Conservation (phyloP, 2,329 filamentous ascomycete species). For the Colletotrichum cordylinicola region DNA sequence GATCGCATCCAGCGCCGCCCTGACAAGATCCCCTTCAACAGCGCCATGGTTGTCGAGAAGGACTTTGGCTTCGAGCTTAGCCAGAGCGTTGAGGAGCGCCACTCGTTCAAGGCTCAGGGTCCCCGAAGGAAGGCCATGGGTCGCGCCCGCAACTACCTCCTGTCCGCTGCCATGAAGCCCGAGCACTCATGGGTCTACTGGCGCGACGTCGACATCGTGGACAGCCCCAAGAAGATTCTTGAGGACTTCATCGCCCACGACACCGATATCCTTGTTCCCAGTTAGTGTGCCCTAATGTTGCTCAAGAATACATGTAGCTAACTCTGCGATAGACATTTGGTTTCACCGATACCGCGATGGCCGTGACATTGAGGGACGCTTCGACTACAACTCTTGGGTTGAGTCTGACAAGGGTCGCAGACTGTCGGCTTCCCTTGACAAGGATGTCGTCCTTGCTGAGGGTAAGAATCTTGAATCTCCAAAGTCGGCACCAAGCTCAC, state of each 20-base stretch:
- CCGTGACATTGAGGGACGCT: conserved; percentile 91
- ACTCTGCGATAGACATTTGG: conserved; percentile 77
- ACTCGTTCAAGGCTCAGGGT: conserved; percentile 86
- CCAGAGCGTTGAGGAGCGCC: conserved; percentile 82
- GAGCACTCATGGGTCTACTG: conserved; percentile 99
- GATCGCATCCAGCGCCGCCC: conserved; percentile 84
- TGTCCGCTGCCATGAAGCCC: conserved; percentile 82
- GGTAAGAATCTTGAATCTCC: conserved; percentile 53
- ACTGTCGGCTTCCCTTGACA: conserved; percentile 74
- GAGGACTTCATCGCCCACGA: conserved; percentile 97
- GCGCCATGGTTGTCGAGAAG: conserved; percentile 86
- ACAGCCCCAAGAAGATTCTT: conserved; percentile 85
- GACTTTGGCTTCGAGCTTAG: conserved; percentile 81
- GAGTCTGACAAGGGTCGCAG: conserved; percentile 86
- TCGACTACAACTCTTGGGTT: conserved; percentile 99
- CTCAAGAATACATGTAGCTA: conserved; percentile 8
- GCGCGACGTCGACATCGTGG: conserved; percentile 95
- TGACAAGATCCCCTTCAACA: conserved; percentile 84
- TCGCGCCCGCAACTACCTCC: conserved; percentile 88
- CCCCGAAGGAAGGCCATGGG: conserved; percentile 91
- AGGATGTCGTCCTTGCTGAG: conserved; percentile 87
- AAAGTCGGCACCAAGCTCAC: conserved; percentile 18
- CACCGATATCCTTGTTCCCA: conserved; percentile 90
- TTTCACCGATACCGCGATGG: conserved; percentile 88
- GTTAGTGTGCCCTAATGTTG: conserved; percentile 59